These are phyloP conservation scores for Trichophyton simii DNA, from an alignment of 2,329 filamentous ascomycete species.

Conservation along the genomic window DNA sequence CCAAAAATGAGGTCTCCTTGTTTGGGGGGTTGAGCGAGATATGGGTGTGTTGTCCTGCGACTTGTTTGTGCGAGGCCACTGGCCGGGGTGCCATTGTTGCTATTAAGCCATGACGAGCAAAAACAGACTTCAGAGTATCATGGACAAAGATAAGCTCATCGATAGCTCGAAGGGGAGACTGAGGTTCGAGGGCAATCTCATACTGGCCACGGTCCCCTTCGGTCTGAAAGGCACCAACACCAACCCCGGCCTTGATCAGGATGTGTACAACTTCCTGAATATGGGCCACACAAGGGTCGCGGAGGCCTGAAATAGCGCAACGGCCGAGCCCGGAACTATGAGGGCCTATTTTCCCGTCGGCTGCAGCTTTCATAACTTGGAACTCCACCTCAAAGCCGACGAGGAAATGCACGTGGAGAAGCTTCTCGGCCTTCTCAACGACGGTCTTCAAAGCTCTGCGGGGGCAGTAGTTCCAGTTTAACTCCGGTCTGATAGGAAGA, in stretches of 20 bases:
- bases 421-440: neutral
- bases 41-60: slow-evolving; percentile 11
- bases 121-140: slow-evolving; percentile 11
- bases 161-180: slow-evolving; percentile 14
- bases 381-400: slow-evolving; percentile 3
- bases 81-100: slow-evolving; percentile 16
- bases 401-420: neutral
- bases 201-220: slow-evolving; percentile 13
- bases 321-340: neutral
- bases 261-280: neutral
- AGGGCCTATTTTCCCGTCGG: neutral
- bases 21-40: slow-evolving; percentile 11
- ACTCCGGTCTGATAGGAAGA: neutral
- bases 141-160: slow-evolving; percentile 14
- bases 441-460: neutral
- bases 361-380: neutral
- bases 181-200: slow-evolving; percentile 13
- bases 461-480: neutral
- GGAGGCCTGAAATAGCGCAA: neutral
- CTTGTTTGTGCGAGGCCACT: neutral
- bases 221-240: slow-evolving; percentile 12
- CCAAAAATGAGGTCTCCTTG: slow-evolving; percentile 10
- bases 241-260: slow-evolving; percentile 4
- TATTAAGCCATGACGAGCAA: slow-evolving; percentile 11
- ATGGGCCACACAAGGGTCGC: slow-evolving; percentile 3